Evolutionary conservation across 768 basidiomycete genomes (phyloP).

Genomic region (Collybia sp.): DNA sequence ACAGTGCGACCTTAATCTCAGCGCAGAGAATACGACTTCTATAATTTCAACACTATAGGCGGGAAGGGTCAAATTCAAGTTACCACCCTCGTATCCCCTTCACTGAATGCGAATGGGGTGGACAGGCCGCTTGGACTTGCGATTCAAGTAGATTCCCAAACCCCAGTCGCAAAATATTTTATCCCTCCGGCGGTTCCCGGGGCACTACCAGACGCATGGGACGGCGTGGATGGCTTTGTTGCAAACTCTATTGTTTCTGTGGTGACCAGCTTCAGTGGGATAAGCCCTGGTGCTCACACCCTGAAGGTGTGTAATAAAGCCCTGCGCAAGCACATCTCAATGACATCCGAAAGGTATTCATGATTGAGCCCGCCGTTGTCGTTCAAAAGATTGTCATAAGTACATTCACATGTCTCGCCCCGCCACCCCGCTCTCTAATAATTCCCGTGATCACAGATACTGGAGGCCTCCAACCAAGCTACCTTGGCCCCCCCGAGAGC

Average conservation of each 20-base stretch:
- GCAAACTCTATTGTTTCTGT: constrained; percentile 43
- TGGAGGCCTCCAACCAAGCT: constrained; percentile 46
- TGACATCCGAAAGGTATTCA: constrained; percentile 30
- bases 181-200: constrained; percentile 41
- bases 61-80: constrained; percentile 38
- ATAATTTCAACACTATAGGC: constrained; percentile 44
- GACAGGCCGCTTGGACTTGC: constrained; percentile 46
- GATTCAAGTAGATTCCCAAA: constrained; percentile 37
- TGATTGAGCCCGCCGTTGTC: constrained; percentile 52
- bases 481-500: constrained; percentile 59
- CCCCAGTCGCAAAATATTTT: constrained; percentile 35
- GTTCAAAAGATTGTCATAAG: constrained; percentile 56
- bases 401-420: constrained; percentile 12
- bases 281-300: constrained; percentile 49
- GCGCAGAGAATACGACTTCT: constrained; percentile 56
- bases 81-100: constrained; percentile 42
- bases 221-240: constrained; percentile 40
- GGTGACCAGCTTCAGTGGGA: constrained; percentile 29
- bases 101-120: constrained; percentile 42
- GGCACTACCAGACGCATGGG: constrained; percentile 37
- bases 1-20: not conserved
- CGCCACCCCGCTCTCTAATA: not conserved
- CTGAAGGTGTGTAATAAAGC: constrained; percentile 33
- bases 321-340: too few relatives aligned
- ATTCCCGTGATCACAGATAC: constrained; percentile 30